phyloP scores from a whole-genome alignment of 495 filamentous ascomycete species.

The Clavariopsis aquatica region DNA sequence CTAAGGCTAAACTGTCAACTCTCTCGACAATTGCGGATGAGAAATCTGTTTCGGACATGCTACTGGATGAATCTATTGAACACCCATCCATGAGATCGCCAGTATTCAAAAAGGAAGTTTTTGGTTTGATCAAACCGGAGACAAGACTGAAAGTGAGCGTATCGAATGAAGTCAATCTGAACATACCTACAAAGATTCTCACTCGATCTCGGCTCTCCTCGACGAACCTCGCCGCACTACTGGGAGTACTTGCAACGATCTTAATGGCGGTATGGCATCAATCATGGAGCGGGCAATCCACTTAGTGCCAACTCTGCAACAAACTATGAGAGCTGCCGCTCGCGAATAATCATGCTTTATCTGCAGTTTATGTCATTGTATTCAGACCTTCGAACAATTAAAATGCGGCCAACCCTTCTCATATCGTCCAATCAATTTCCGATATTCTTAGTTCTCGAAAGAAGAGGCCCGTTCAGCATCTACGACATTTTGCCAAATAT shows the following conservation, averaged over 20 bases:
- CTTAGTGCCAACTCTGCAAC: too few species aligned
- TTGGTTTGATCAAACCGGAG: neutral
- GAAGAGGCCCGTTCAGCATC: too few species aligned
- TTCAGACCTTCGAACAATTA: too few species aligned
- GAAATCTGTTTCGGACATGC: neutral
- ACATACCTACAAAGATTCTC: neutral
- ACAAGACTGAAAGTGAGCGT: neutral
- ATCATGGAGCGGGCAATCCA: too few species aligned
- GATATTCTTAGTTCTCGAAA: too few species aligned
- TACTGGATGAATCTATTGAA: neutral
- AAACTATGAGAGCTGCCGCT: too few species aligned
- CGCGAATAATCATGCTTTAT: too few species aligned
- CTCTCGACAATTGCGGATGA: neutral
- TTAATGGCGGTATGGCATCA: neutral
- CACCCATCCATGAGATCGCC: neutral
- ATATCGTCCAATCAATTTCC: too few species aligned
- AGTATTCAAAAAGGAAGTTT: constrained; percentile 4
- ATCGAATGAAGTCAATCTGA: neutral
- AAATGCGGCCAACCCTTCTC: too few species aligned
- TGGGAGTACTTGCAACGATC: neutral
- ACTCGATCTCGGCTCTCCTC: neutral
- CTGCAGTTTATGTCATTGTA: too few species aligned
- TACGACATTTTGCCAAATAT: too few species aligned
- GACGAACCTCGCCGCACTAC: neutral
- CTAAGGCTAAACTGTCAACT: neutral